Evolutionary conservation across 2,329 filamentous ascomycete species (phyloP).

Genomic region (Talaromyces sp.): DNA sequence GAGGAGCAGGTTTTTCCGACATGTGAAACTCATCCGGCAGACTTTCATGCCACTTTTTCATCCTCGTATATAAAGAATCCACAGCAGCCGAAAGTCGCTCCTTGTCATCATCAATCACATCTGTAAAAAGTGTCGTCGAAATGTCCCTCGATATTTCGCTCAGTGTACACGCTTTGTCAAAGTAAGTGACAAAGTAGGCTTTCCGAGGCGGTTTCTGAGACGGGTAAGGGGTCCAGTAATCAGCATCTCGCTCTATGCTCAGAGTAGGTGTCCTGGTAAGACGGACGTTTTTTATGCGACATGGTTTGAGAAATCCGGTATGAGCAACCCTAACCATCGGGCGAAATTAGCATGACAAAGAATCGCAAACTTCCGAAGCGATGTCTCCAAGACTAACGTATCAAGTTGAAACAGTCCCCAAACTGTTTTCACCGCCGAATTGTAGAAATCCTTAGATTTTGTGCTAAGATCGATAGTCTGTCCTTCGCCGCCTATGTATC

Average conservation of each 20-base stretch:
- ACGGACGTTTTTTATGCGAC: slow-evolving; percentile 35
- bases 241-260: slow-evolving; percentile 22
- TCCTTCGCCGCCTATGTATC: slow-evolving; percentile 29
- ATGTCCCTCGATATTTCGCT: slow-evolving; percentile 37
- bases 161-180: slow-evolving; percentile 33
- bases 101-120: slow-evolving; percentile 16
- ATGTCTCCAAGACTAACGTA: slow-evolving; percentile 29
- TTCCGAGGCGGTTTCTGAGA: slow-evolving; percentile 28
- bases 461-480: slow-evolving; percentile 25
- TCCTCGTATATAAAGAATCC: slow-evolving; percentile 29
- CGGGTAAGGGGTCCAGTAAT: slow-evolving; percentile 33
- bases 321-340: slow-evolving; percentile 29
- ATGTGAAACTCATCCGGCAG: slow-evolving; percentile 31
- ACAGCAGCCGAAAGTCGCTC: slow-evolving; percentile 24
- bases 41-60: slow-evolving; percentile 30
- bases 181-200: slow-evolving; percentile 30
- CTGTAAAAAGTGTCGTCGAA: slow-evolving; percentile 31
- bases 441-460: slow-evolving; percentile 30
- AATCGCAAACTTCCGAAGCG: too few species aligned
- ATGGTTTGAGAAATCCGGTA: slow-evolving; percentile 34
- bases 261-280: slow-evolving; percentile 22
- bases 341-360: not conserved
- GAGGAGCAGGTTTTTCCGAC: slow-evolving; percentile 29
- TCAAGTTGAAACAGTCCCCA: slow-evolving; percentile 41
- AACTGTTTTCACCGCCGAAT: slow-evolving; percentile 31